A percentile compares a stretch with the other conserved stretches of the same genome.
Conservation (phyloP, 345 rosid genomes). For the Balakata baccata region DNA sequence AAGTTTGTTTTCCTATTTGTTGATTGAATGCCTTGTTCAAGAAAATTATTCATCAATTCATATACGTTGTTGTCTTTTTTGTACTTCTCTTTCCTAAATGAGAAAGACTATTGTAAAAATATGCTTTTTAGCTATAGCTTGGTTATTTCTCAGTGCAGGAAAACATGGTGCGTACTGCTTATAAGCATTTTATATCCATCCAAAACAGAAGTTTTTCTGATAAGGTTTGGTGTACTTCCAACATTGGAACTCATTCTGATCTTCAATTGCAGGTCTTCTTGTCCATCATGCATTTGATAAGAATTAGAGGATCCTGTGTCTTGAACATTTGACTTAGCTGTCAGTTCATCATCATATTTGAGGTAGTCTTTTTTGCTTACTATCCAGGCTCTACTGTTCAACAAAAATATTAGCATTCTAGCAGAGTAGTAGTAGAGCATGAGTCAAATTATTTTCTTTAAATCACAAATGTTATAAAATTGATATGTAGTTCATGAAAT, state of each 20-base stretch:
- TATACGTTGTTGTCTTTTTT: conserved; percentile 6
- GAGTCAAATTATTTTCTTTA: neutral
- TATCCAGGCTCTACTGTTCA: neutral
- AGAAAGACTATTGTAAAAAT: conserved; percentile 5
- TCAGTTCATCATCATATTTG: neutral
- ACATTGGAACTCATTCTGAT: conserved; percentile 4
- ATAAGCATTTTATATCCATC: conserved; percentile 1
- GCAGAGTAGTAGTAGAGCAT: neutral
- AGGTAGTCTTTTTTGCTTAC: conserved; percentile 8
- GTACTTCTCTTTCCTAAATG: neutral
- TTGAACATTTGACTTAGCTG: conserved; percentile 4
- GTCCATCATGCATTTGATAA: neutral
- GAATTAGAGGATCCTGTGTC: conserved; percentile 1
- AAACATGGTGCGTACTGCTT: neutral
- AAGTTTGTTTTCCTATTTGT: neutral
- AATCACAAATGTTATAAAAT: neutral
- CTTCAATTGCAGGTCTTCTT: conserved; percentile 10
- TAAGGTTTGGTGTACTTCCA: neutral
- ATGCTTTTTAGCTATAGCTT: conserved; percentile 10
- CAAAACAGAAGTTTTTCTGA: neutral
- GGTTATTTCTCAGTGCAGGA: conserved; percentile 7
- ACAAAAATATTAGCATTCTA: neutral
- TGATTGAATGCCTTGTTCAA: conserved; percentile 1
- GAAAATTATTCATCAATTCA: neutral
- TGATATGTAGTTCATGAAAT: neutral